Percentiles rank a stretch among this genome's conserved stretches.
Evolutionary conservation across 2,329 filamentous ascomycete species (phyloP).

Genomic region (Apiospora phragmitis): DNA sequence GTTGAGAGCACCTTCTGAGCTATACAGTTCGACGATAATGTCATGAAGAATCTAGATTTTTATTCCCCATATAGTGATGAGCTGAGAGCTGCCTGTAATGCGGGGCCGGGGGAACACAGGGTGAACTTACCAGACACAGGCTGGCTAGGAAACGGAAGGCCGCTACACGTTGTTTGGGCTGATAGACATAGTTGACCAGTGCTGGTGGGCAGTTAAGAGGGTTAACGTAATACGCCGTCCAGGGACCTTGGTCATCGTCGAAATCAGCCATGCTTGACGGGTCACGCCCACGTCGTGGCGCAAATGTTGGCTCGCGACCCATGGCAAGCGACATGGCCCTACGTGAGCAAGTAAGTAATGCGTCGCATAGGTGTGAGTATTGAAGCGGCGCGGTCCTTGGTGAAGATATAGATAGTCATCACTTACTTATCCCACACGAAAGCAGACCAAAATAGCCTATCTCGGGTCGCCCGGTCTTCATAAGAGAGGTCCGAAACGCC

Average conservation of each 20-base stretch:
- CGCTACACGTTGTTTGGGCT: not conserved
- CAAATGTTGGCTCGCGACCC: slow-evolving; percentile 5
- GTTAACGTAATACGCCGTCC: not conserved
- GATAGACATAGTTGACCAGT: not conserved
- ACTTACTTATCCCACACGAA: slow-evolving; percentile 8
- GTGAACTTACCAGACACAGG: not conserved
- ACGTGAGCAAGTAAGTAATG: not conserved
- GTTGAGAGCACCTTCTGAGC: not conserved
- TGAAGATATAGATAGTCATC: too few relatives aligned
- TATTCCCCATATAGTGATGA: not conserved
- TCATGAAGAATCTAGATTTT: not conserved
- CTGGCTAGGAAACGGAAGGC: not conserved
- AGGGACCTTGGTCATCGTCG: slow-evolving; percentile 3
- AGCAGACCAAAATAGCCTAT: slow-evolving; percentile 6
- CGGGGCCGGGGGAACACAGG: not conserved
- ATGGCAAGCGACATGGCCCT: slow-evolving; percentile 6
- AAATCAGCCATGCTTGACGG: not conserved
- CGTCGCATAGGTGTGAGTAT: too few relatives aligned
- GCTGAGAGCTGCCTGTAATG: not conserved
- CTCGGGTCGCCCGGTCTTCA: not conserved
- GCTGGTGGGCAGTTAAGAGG: not conserved
- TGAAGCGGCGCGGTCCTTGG: not conserved
- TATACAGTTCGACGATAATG: slow-evolving; percentile 3
- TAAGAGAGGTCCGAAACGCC: not conserved
- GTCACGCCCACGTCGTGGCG: not conserved